phyloP scores from a whole-genome alignment of 352 stramenopile species.

The Phytophthora hibernalis region DNA sequence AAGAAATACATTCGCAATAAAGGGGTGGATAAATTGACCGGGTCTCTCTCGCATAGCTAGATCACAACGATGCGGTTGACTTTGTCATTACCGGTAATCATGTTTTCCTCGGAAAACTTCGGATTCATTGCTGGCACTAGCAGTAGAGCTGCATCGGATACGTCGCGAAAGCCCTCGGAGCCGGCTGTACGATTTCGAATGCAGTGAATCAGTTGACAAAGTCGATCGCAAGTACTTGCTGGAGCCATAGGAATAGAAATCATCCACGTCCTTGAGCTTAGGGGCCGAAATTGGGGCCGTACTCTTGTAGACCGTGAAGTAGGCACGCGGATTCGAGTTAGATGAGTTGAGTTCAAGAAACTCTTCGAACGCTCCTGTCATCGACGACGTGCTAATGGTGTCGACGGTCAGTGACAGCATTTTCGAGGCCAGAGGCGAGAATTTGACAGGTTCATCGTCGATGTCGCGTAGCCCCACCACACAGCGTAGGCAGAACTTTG shows the following conservation, averaged over 20 bases:
- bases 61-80: neutral
- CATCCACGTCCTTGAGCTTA: neutral
- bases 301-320: constrained; percentile 11
- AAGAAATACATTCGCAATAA: neutral
- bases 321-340: constrained; percentile 8
- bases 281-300: neutral
- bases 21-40: no score
- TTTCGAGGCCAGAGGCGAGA: constrained; percentile 41
- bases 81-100: neutral
- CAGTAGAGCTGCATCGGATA: constrained; percentile 15
- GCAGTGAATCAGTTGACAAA: constrained; percentile 2
- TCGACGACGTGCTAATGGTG: constrained; percentile 15
- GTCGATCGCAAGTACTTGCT: constrained; percentile 8
- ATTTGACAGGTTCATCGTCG: constrained; percentile 42
- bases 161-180: constrained; percentile 17
- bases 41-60: neutral
- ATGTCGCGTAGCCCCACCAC: constrained; percentile 51
- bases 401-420: constrained; percentile 26
- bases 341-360: constrained; percentile 11
- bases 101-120: constrained; percentile 3
- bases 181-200: constrained; percentile 20
- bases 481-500: constrained; percentile 67
- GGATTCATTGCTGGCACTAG: neutral
- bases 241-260: neutral
- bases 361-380: constrained; percentile 5